Evolutionary conservation across 2,329 filamentous ascomycete species (phyloP), one percentile per base, ranked within the genome.

Genomic region (Neofusicoccum parvum): DNA sequence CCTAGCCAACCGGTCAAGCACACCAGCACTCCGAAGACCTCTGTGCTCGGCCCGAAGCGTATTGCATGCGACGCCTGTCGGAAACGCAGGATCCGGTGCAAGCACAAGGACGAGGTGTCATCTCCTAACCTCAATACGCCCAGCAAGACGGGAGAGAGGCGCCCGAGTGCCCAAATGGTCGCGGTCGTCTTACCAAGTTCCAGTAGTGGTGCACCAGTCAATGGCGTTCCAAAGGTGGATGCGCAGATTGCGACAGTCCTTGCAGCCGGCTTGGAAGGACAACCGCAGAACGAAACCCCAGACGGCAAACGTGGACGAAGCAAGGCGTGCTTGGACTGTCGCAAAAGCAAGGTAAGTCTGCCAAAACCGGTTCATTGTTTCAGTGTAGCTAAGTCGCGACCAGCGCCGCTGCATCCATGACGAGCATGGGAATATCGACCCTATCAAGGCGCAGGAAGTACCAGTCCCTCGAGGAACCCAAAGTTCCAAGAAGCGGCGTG

Each of bases 391-490:
- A 70, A 74, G 70, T 72, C 67, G 72, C 49, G 23, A 32, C 20
- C 65, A 89, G 87, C 86, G 87, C 66, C 86, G 87, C 71, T 90
- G 87, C 71, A 87, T 89, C 56, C 87, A 90, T 71, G 87, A 89
- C 70, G 86, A 88, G 69, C 83, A 85, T 69, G 87, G 87, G 58
- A 84, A 86, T 65, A 82, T 89, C 32, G 87, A 90, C 73, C 87
- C 87, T 1, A 75, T 87, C 70, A 89, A 89, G 72, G 85, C 86
- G 2, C 84, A 85, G 59, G 87, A 89, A 71, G 80, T 83, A 27
- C 85, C 86, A 2, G 84, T 88, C 46, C 86, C 87, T 46, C 82
- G 87, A 67, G 86, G 84, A 14, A 83, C 83, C 37, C 79, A 78
- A n/a, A 81, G 81, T n/a, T 78, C 81, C 45, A 88, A 87, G 73